phyloP scores from a whole-genome alignment of 352 stramenopile genomes.

The Globisporangium paddicum region DNA sequence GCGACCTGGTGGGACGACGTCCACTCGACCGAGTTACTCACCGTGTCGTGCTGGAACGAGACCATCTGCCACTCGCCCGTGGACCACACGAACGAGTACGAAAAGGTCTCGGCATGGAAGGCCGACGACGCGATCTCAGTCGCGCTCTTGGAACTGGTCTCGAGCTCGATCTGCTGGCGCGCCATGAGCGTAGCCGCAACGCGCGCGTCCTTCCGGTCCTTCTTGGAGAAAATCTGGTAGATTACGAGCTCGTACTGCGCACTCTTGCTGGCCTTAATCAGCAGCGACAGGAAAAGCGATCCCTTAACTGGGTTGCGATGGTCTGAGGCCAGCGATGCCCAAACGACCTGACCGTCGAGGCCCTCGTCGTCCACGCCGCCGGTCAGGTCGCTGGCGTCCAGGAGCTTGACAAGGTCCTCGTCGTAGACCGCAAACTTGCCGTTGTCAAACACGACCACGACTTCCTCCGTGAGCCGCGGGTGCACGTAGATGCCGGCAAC shows the following conservation, averaged over 20 bases:
- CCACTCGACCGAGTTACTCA: constrained; percentile 38
- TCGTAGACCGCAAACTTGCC: constrained; percentile 55
- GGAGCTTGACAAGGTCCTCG: constrained; percentile 34
- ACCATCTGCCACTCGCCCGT: constrained; percentile 56
- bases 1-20: constrained; percentile 38
- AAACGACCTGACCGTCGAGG: constrained; percentile 33
- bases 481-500: constrained; percentile 54
- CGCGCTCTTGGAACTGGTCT: constrained; percentile 7
- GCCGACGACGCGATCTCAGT: constrained; percentile 33
- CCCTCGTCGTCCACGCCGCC: constrained; percentile 9
- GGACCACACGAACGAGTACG: constrained; percentile 58
- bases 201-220: constrained; percentile 30
- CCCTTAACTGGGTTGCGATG: constrained; percentile 53
- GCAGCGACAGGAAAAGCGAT: constrained; percentile 53
- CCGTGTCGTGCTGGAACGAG: constrained; percentile 38
- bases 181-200: constrained; percentile 27
- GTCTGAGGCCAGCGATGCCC: constrained; percentile 48
- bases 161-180: constrained; percentile 24
- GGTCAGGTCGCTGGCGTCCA: constrained; percentile 35
- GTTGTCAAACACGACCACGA: constrained; percentile 61
- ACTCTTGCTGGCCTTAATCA: constrained; percentile 38
- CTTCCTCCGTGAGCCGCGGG: constrained; percentile 52
- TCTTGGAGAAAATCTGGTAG: constrained; percentile 41
- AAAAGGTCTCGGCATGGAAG: constrained; percentile 70
- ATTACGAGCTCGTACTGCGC: constrained; percentile 45